Percentiles rank a stretch among this genome's conserved stretches.
Conservation (phyloP, 2,329 filamentous ascomycete species). For the Mycosphaerella sp. region DNA sequence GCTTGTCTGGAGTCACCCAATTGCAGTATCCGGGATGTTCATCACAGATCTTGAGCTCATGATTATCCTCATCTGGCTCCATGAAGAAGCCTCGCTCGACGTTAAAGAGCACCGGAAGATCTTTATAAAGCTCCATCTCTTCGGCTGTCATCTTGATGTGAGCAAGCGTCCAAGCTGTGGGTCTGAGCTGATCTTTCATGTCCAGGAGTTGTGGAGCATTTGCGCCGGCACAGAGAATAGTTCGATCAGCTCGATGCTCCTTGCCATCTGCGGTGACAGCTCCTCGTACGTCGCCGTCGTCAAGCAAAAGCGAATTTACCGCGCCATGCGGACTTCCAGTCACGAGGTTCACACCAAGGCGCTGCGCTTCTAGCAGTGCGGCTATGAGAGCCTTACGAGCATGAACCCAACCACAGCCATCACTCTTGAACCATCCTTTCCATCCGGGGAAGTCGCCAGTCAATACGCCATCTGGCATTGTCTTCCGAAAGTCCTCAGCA, state of each 20-base stretch:
- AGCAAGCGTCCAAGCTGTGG: constrained; percentile 50
- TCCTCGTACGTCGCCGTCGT: constrained; percentile 36
- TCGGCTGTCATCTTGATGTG: constrained; percentile 44
- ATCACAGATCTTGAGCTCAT: constrained; percentile 49
- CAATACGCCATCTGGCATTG: constrained; percentile 23
- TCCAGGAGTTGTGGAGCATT: constrained; percentile 45
- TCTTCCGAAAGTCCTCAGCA: not conserved
- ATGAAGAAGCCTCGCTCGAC: constrained; percentile 48
- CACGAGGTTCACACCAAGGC: constrained; percentile 45
- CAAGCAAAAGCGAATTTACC: constrained; percentile 16
- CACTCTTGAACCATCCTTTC: constrained; percentile 45
- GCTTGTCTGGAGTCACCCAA: constrained; percentile 34
- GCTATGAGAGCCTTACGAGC: constrained; percentile 43
- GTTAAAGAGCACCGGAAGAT: constrained; percentile 47
- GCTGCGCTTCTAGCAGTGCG: constrained; percentile 39
- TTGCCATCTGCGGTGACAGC: constrained; percentile 41
- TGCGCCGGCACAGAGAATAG: constrained; percentile 48
- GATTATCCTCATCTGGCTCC: constrained; percentile 43
- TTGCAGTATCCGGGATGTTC: constrained; percentile 55
- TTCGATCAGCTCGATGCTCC: constrained; percentile 39
- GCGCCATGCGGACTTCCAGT: constrained; percentile 31
- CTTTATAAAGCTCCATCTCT: constrained; percentile 33
- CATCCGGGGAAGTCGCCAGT: constrained; percentile 47
- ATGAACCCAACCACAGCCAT: constrained; percentile 50
- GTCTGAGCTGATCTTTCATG: constrained; percentile 48